Evolutionary conservation across 2,329 filamentous ascomycete genomes (phyloP), one percentile per base, ranked within the genome.

Genomic region (Ilyonectria destructans): DNA sequence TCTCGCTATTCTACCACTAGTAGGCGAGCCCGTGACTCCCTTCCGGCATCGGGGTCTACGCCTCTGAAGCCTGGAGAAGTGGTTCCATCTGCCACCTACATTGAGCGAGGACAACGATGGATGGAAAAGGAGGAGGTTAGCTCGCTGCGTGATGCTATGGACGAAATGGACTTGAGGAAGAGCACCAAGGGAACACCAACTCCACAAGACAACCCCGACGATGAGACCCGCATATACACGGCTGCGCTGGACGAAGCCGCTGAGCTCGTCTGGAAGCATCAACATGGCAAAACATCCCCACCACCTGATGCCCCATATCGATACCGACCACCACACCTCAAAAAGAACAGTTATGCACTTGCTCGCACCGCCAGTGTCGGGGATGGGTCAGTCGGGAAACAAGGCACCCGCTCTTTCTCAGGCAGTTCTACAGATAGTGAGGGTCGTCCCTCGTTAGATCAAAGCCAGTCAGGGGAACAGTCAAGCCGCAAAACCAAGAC

Each of bases 91-190:
- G 85, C 89, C 49, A 89, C 88, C 8, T 95, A 95, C 79, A 91
- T 93, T 63, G 93, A 95, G 79, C 88, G 90, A 64, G 92, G 91
- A 19, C 89, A 90, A 77, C 85, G 92, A 74, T 94, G 92, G 91
- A 93, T 93, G 88, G 93, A 95, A 79, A 93, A 92, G 79, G 92
- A 94, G 77, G 93, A 95, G 80, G 91, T 89, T 4, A 86, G 87
- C 40, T 92, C 92, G 21, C 81, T 95, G 67, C 88, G 91, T 19
- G 87, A 90, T 68, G 92, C 93, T 12, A 89, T 95, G 85, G 89
- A 94, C 72, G 90, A 93, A 74, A 89, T 95, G 87, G 89, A 93
- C 66, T 70, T 92, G 49, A 84, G 84, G 60, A 81, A 84, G 33
- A 74, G 77, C 45, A 62, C 69, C 21, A 74, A 79, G 51, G 75